These are phyloP conservation scores for Zygosaccharomyces siamensis DNA, from an alignment of 805 yeast genomes.

Conservation along the genomic window DNA sequence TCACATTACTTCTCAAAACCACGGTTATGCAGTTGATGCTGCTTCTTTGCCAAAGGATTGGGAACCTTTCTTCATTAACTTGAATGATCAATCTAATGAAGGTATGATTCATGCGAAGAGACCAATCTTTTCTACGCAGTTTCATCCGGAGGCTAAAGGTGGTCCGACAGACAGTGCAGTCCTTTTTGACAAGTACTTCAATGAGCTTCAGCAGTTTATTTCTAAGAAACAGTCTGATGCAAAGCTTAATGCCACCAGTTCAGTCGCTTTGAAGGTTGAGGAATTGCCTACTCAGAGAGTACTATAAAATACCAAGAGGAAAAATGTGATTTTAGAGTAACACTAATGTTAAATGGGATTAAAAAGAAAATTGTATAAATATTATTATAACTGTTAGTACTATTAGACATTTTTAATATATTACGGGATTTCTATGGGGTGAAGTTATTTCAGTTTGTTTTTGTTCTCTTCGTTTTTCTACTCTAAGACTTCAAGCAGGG, in stretches of 20 bases:
- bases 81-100: conserved; percentile 96
- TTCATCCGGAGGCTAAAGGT: conserved; percentile 99
- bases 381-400: background rate
- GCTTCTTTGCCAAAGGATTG: conserved; percentile 70
- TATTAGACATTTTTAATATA: conserved; percentile 1
- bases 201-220: conserved; percentile 55
- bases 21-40: conserved; percentile 95
- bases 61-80: conserved; percentile 91
- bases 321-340: background rate
- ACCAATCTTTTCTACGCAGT: conserved; percentile 95
- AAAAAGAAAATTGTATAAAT: background rate
- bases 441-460: background rate
- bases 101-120: conserved; percentile 87
- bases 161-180: conserved; percentile 94
- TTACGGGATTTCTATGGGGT: background rate
- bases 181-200: conserved; percentile 86
- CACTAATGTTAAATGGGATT: background rate
- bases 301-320: conserved; percentile 5
- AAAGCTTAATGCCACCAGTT: conserved; percentile 20
- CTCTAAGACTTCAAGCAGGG: background rate
- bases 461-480: background rate
- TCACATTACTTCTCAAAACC: conserved; percentile 98
- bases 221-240: conserved; percentile 38
- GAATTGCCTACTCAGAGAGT: conserved; percentile 34
- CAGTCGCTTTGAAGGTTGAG: conserved; percentile 21